phyloP scores from a whole-genome alignment of 2,329 filamentous ascomycete species.

The Alternaria angustiovoidea region DNA sequence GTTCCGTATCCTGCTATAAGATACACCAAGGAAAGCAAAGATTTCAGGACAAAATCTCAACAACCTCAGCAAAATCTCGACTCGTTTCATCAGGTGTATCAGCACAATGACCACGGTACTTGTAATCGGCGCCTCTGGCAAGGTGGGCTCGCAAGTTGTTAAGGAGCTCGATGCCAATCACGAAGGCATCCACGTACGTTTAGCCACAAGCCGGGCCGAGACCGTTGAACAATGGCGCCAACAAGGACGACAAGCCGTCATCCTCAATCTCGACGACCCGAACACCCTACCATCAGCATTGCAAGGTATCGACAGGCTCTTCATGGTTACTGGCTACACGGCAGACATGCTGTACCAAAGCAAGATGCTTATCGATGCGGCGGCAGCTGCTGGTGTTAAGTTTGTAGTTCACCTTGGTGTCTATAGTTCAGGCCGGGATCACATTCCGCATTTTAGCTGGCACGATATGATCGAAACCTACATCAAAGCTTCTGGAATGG shows the following conservation, averaged over 20 bases:
- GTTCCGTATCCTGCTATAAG: too few relatives aligned
- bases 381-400: neutral
- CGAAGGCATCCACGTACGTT: too few relatives aligned
- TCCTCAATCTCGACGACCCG: neutral
- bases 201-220: too few relatives aligned
- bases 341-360: neutral
- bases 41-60: too few relatives aligned
- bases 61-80: too few relatives aligned
- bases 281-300: neutral
- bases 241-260: neutral
- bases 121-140: too few relatives aligned
- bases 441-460: neutral
- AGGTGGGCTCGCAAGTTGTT: too few relatives aligned
- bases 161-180: too few relatives aligned
- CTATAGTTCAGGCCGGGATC: neutral
- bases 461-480: neutral
- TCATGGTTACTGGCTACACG: neutral
- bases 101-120: too few relatives aligned
- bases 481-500: neutral
- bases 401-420: neutral
- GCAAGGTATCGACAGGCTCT: neutral
- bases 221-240: too few relatives aligned
- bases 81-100: too few relatives aligned
- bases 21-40: too few relatives aligned
- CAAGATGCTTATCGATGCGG: neutral